Evolutionary conservation across 2,329 filamentous ascomycete genomes (phyloP).

Genomic region (Penicillium sumatraense): DNA sequence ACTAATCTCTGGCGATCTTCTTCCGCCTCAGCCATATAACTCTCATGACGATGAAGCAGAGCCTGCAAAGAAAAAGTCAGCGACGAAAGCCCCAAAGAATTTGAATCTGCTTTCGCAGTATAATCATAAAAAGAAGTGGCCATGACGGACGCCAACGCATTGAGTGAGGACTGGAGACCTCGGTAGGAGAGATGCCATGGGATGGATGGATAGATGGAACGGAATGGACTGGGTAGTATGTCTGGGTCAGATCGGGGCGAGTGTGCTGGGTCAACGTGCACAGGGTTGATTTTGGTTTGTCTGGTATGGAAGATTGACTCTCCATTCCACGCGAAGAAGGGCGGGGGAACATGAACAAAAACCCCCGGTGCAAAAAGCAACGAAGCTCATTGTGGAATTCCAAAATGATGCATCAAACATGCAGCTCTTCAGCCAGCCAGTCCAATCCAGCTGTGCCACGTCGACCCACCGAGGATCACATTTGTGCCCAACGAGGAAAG

Average conservation of each 20-base stretch:
- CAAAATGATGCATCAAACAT: slow-evolving; percentile 25
- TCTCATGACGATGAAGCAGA: slow-evolving; percentile 87
- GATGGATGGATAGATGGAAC: neutral
- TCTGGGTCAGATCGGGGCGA: no score
- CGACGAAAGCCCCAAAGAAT: slow-evolving; percentile 45
- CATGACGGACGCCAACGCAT: slow-evolving; percentile 37
- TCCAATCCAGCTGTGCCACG: slow-evolving; percentile 4
- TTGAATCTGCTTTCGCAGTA: slow-evolving; percentile 23
- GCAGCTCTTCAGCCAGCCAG: slow-evolving; percentile 14
- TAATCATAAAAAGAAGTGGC: slow-evolving; percentile 27
- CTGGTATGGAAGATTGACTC: no score
- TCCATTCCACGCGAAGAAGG: no score
- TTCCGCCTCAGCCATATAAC: slow-evolving; percentile 91
- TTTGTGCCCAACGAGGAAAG: neutral
- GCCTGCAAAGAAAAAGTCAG: slow-evolving; percentile 82
- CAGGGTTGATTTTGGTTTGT: no score
- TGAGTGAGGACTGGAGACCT: slow-evolving; percentile 33
- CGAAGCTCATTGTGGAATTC: slow-evolving; percentile 21
- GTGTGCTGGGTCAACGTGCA: no score
- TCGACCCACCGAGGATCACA: neutral
- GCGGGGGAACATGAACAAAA: neutral
- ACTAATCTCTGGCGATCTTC: slow-evolving; percentile 77
- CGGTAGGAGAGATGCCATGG: slow-evolving; percentile 28
- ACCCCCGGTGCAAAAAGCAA: slow-evolving; percentile 7
- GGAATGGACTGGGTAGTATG: neutral